Percentiles rank a stretch among this genome's conserved stretches.
These are phyloP conservation scores for Exserohilum rostratum DNA, from an alignment of 2,329 filamentous ascomycete genomes.

Conservation along the genomic window DNA sequence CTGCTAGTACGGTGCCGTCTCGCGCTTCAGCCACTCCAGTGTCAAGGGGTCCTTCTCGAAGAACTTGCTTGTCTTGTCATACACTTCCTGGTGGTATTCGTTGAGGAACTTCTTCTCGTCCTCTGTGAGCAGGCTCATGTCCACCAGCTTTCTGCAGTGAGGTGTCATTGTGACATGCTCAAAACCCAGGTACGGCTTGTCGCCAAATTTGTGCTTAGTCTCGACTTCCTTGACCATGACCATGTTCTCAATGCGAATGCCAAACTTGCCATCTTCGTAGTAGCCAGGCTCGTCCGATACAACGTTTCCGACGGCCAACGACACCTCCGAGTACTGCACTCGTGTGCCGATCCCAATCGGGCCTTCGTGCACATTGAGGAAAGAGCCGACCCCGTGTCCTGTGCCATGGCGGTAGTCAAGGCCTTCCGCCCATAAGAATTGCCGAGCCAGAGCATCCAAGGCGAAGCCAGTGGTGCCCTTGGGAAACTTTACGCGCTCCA, in stretches of 20 bases:
- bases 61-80: slow-evolving; percentile 77
- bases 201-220: slow-evolving; percentile 86
- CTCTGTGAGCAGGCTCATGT: slow-evolving; percentile 71
- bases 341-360: slow-evolving; percentile 95
- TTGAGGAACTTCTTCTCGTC: slow-evolving; percentile 87
- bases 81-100: slow-evolving; percentile 79
- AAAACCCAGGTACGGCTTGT: slow-evolving; percentile 92
- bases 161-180: slow-evolving; percentile 98
- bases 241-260: slow-evolving; percentile 96
- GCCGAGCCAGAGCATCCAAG: slow-evolving; percentile 84
- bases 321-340: slow-evolving; percentile 88
- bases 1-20: slow-evolving; percentile 67
- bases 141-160: slow-evolving; percentile 87
- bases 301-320: slow-evolving; percentile 89
- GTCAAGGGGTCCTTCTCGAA: slow-evolving; percentile 76
- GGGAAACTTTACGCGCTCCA: slow-evolving; percentile 86
- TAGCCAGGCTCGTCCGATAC: slow-evolving; percentile 96
- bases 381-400: slow-evolving; percentile 93
- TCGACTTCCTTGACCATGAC: slow-evolving; percentile 88
- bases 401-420: slow-evolving; percentile 96
- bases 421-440: slow-evolving; percentile 90
- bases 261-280: slow-evolving; percentile 94
- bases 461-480: slow-evolving; percentile 95
- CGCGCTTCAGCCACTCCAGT: slow-evolving; percentile 80
- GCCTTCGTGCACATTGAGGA: slow-evolving; percentile 94